Conservation (phyloP, 192 early-diverging fungal species). For the Nowakowskiella sp. region DNA sequence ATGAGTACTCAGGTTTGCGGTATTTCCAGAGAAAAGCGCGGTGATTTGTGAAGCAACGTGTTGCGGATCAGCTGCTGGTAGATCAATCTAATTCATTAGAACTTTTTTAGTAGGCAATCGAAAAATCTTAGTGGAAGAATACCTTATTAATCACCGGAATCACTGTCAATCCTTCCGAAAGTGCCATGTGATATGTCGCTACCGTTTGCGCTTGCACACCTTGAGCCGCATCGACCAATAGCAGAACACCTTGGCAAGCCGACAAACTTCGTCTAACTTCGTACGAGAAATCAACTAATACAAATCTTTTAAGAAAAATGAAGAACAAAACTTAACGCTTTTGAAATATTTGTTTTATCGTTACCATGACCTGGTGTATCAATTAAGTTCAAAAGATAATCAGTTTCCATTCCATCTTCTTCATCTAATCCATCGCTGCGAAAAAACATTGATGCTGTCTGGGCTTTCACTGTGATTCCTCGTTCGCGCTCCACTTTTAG, state of each 20-base stretch:
- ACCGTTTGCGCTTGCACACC: conserved; percentile 98
- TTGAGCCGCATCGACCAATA: conserved; percentile 90
- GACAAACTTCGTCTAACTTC: conserved; percentile 90
- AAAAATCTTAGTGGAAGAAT: background rate
- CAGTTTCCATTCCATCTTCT: conserved; percentile 60
- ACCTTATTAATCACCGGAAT: conserved; percentile 91
- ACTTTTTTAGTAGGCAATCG: too few species aligned
- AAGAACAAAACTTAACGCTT: conserved; percentile 3
- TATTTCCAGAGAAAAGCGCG: conserved; percentile 59
- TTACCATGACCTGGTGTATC: conserved; percentile 87
- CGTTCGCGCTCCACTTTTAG: conserved; percentile 91
- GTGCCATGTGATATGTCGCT: conserved; percentile 92
- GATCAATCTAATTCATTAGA: conserved; percentile 58
- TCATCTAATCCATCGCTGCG: conserved; percentile 85
- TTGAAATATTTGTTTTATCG: conserved; percentile 12
- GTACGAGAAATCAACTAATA: conserved; percentile 94
- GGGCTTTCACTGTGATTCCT: conserved; percentile 97
- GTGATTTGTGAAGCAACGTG: conserved; percentile 69
- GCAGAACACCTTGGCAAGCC: conserved; percentile 86
- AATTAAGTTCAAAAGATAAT: conserved; percentile 92
- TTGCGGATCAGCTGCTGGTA: conserved; percentile 79
- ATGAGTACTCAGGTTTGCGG: conserved; percentile 35
- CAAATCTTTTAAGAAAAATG: conserved; percentile 36
- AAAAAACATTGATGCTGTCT: conserved; percentile 94
- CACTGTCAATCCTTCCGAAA: conserved; percentile 74